Evolutionary conservation across 2,329 filamentous ascomycete species (phyloP).

Genomic region (Zymoseptoria crescenta): DNA sequence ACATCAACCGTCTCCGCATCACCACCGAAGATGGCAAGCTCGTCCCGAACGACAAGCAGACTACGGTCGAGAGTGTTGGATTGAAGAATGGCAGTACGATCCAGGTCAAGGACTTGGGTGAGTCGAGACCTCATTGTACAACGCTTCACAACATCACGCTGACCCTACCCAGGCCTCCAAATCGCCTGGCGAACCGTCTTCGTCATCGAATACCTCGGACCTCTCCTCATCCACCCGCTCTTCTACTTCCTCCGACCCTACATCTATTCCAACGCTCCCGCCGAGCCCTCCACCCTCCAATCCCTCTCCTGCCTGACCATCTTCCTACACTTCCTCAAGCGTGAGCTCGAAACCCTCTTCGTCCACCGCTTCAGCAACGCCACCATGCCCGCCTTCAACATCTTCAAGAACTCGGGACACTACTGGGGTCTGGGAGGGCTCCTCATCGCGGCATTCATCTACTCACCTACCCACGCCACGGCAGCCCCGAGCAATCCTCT

Average conservation of each 20-base stretch:
- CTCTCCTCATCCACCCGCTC: conserved; percentile 76
- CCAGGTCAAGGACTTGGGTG: conserved; percentile 90
- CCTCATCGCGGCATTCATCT: conserved; percentile 76
- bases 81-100: conserved; percentile 55
- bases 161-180: conserved; percentile 54
- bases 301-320: conserved; percentile 67
- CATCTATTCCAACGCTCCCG: conserved; percentile 51
- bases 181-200: conserved; percentile 91
- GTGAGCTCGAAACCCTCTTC: conserved; percentile 88
- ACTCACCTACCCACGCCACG: conserved; percentile 64
- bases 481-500: conserved; percentile 45
- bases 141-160: neutral
- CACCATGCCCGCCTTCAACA: conserved; percentile 85
- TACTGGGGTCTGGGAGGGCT: conserved; percentile 85
- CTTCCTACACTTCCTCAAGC: conserved; percentile 81
- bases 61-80: conserved; percentile 48
- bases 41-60: conserved; percentile 47
- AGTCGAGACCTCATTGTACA: conserved; percentile 18
- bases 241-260: conserved; percentile 64
- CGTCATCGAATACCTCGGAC: conserved; percentile 89
- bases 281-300: conserved; percentile 56
- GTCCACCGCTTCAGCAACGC: conserved; percentile 90
- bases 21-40: conserved; percentile 57
- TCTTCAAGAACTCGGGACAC: conserved; percentile 90
- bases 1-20: conserved; percentile 53